A percentile compares a stretch with the other conserved stretches of the same genome.
Evolutionary conservation across 176 grass and related monocot genomes (phyloP).

Genomic region (Typha latifolia): DNA sequence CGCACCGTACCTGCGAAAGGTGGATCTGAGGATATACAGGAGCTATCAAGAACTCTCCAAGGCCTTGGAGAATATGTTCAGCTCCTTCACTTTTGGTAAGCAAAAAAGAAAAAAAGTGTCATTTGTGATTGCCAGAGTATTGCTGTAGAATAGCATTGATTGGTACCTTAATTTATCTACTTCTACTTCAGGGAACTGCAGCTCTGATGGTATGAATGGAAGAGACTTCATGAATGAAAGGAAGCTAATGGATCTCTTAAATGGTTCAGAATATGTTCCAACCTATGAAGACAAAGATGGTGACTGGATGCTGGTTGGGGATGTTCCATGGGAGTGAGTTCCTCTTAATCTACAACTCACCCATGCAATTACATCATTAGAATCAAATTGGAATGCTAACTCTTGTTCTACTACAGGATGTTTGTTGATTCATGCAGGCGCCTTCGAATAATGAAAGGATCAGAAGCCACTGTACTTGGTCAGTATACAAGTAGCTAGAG

Average conservation of each 20-base stretch:
- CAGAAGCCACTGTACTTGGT: conserved; percentile 43
- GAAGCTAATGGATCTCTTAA: conserved; percentile 47
- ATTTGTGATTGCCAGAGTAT: background rate
- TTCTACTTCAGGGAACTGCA: conserved; percentile 40
- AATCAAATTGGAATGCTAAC: background rate
- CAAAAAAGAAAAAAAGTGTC: too few relatives aligned
- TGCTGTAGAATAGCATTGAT: background rate
- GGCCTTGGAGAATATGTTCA: conserved; percentile 37
- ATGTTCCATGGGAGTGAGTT: conserved; percentile 36
- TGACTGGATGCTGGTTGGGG: conserved; percentile 29
- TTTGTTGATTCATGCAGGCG: conserved; percentile 42
- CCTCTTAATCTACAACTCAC: background rate
- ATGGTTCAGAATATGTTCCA: conserved; percentile 23
- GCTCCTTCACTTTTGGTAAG: conserved; percentile 27
- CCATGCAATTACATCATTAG: too few relatives aligned
- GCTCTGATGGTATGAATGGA: conserved; percentile 47
- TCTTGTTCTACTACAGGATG: conserved; percentile 20
- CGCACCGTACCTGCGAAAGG: conserved; percentile 36
- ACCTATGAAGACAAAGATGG: conserved; percentile 37
- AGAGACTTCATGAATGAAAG: conserved; percentile 51
- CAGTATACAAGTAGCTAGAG: background rate
- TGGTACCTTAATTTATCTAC: too few relatives aligned
- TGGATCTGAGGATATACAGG: conserved; percentile 30
- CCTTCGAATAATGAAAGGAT: conserved; percentile 40
- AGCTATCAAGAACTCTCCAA: conserved; percentile 34